phyloP scores from a whole-genome alignment of 306 rosid genomes.

The Medicago ruthenica region DNA sequence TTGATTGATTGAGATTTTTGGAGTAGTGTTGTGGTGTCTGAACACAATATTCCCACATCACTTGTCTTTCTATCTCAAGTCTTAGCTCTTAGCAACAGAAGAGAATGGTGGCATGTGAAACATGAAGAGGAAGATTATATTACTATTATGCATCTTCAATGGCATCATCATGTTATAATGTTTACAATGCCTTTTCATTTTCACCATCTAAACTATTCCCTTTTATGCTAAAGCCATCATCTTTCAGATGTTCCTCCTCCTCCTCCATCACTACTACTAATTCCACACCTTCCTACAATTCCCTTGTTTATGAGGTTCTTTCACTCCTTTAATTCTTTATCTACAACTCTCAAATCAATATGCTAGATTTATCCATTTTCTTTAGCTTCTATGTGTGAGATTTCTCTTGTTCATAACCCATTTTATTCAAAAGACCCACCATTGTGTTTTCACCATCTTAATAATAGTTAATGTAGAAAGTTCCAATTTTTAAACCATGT shows the following conservation, averaged over 20 bases:
- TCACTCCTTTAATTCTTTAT: too few relatives aligned
- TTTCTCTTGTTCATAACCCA: too few relatives aligned
- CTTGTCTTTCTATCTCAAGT: too few relatives aligned
- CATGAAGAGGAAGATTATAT: constrained; percentile 64
- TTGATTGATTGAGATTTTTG: constrained; percentile 51
- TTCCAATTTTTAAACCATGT: constrained; percentile 11
- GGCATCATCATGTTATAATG: constrained; percentile 77
- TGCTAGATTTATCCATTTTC: constrained; percentile 34
- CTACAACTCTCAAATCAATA: too few relatives aligned
- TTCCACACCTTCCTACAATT: constrained; percentile 62
- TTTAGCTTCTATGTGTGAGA: not conserved
- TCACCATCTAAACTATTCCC: constrained; percentile 52
- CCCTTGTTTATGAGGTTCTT: constrained; percentile 82
- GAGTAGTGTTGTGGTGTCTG: constrained; percentile 47
- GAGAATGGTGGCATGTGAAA: constrained; percentile 64
- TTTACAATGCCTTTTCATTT: constrained; percentile 52
- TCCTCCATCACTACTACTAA: constrained; percentile 45
- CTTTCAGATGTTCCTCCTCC: constrained; percentile 56
- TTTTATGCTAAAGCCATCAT: constrained; percentile 37
- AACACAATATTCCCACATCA: too few relatives aligned
- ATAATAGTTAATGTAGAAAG: not conserved
- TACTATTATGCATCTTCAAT: constrained; percentile 82
- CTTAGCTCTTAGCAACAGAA: too few relatives aligned
- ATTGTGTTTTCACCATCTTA: not conserved
- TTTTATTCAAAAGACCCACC: too few relatives aligned